Base-by-base conservation (phyloP, 179 eudicot genomes). In the Beta corolliflora region DNA sequence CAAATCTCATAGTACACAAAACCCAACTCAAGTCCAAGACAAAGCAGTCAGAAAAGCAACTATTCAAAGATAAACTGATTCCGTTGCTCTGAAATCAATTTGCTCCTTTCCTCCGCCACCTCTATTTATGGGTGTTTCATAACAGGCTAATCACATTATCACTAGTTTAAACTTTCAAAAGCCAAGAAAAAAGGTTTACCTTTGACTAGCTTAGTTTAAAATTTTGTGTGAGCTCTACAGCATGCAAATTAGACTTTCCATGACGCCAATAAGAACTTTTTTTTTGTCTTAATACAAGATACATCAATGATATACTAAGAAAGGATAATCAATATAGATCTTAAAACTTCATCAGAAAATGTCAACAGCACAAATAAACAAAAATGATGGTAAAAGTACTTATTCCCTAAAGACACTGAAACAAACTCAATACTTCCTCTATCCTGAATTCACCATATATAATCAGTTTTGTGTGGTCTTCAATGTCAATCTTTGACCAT, bases 91-190 rank as follows among this genome's bases (percentile, higher is more conserved):
- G 5, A 19, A 58, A 19, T 18, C 25, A 59, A 23, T 18, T 3
- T 18, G 64, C 64, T n/a, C 25, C 65, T 5, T 9, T 21, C n/a
- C 9, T 1, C 36, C 36, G 36, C 31, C 54, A 31, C 29, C 73
- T 45, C 73, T 45, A 45, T n/a, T 70, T 1, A 50, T 3, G 18
- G 53, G 53, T 19, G 52, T 45, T 69, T 23, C 25, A 69, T 45
- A 69, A 21, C 7, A 73, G n/a, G 86, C 41, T 48, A 41, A 72
- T 50, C 75, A 48, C 18, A 21, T 52, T 48, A 45, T 36, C 53
- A 23, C 68, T 21, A 64, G 68, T 9, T 21, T 36, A 9, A 21
- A 25, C 68, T 64, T 64, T 12, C 14, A 23, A 25, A 64, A 64
- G 2, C 18, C 68, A 64, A 64, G 68, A 21, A 64, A 64, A 64